Percentiles rank a stretch among this genome's conserved stretches.
phyloP scores from a whole-genome alignment of 2,329 filamentous ascomycete species.

The Decorospora gaudefroyi region DNA sequence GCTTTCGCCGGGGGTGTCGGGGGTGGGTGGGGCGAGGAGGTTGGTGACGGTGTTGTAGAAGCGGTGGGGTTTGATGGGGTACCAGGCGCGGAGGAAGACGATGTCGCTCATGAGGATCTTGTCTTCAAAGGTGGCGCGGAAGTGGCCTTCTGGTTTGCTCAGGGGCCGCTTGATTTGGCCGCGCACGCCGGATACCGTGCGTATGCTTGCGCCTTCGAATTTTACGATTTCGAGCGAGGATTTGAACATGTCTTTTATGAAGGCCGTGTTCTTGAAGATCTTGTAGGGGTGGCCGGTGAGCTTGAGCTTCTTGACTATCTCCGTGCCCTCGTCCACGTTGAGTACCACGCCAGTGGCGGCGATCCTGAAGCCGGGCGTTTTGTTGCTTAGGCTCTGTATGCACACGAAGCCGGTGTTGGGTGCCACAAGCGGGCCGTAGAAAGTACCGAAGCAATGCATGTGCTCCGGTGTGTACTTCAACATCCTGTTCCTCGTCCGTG shows the following conservation, averaged over 20 bases:
- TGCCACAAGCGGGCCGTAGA: slow-evolving; percentile 92
- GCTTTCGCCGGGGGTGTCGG: slow-evolving; percentile 38
- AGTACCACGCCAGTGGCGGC: slow-evolving; percentile 92
- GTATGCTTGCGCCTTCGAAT: slow-evolving; percentile 94
- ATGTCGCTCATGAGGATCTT: slow-evolving; percentile 97
- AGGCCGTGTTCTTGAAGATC: slow-evolving; percentile 99
- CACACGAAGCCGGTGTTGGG: slow-evolving; percentile 96
- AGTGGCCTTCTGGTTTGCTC: slow-evolving; percentile 90
- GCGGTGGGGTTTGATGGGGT: slow-evolving; percentile 88
- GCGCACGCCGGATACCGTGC: slow-evolving; percentile 91
- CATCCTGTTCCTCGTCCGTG: slow-evolving; percentile 92
- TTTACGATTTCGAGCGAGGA: slow-evolving; percentile 93
- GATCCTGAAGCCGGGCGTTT: slow-evolving; percentile 88
- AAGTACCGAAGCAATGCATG: slow-evolving; percentile 97
- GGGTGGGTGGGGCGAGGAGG: slow-evolving; percentile 66
- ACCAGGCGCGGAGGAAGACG: slow-evolving; percentile 95
- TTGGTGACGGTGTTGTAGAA: slow-evolving; percentile 98
- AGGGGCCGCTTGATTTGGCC: slow-evolving; percentile 97
- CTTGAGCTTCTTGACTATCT: slow-evolving; percentile 99
- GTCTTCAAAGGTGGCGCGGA: slow-evolving; percentile 97
- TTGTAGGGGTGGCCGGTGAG: slow-evolving; percentile 92
- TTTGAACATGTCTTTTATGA: slow-evolving; percentile 98
- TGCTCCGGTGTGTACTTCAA: slow-evolving; percentile 99
- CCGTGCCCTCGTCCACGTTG: slow-evolving; percentile 90
- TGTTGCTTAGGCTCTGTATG: slow-evolving; percentile 84